Evolutionary conservation across 192 early-diverging fungal species (phyloP), one percentile per base, ranked within the genome.

Genomic region (Funneliformis mosseae): DNA sequence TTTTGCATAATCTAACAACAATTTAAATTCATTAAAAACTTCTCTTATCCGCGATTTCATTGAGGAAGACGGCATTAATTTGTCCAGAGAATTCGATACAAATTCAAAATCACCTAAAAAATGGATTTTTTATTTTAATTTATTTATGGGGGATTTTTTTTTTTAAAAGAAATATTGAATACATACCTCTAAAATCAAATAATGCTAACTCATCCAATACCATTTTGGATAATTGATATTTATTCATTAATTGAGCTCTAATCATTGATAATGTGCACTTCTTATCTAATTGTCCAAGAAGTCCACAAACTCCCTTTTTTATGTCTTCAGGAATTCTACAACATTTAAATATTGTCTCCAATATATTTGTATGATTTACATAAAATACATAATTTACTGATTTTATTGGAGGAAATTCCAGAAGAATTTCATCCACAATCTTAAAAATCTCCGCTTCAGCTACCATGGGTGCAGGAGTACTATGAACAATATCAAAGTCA

Each of bases 381-480:
- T 94, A 89, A 43, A 91, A 89, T 1, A 88, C 83, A 8, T 88
- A 88, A 75, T 88, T 87, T 16, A 67, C 78, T 8, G 85, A 63
- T 74, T 90, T 89, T 74, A 92, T 91, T 33, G 91, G 88, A 25
- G 92, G 93, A 46, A 93, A 85, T 67, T 91, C 91, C 72, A 91
- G 88, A 67, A 94, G 78, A 5, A 94, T 83, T 85, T 94, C 92
- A 66, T 91, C 91, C 8, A 93, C 92, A 1, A 95, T 91, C 38
- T 93, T 92, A n/a, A 98, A 83, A 1, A 96, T 88, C 83, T 99
- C 97, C 4, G 96, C 96, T 45, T 97, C 97, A 0, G 94, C 90
- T 55, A 95, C 88, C 91, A 92, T 94, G 73, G 81, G 88, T 60
- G 81, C 85, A 70, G 83, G 80, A 14, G 85, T 90, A 71, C 84